phyloP scores from a whole-genome alignment of 1,284 basidiomycete species.

The Trichosporon inkin region DNA sequence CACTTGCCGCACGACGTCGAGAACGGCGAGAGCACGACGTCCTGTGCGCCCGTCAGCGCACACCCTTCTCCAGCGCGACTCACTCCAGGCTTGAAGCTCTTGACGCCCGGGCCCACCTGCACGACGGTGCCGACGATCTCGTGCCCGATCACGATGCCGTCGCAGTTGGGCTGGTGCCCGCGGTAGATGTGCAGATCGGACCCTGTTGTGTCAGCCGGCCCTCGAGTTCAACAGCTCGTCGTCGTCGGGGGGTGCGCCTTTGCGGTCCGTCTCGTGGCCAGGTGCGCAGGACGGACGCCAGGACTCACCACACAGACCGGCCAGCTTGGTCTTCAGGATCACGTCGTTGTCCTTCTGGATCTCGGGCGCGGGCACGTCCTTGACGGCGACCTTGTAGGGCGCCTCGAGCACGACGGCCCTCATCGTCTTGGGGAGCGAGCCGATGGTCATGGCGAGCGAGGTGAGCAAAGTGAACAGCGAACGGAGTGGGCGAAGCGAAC shows the following conservation, averaged over 20 bases:
- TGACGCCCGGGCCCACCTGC: constrained; percentile 64
- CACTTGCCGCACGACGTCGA: constrained; percentile 65
- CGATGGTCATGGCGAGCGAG: constrained; percentile 12
- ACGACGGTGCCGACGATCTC: constrained; percentile 78
- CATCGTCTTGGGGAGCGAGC: constrained; percentile 28
- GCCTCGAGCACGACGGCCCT: constrained; percentile 40
- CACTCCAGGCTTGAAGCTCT: constrained; percentile 61
- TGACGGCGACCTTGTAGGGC: constrained; percentile 31
- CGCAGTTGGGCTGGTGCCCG: constrained; percentile 52
- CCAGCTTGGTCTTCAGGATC: constrained; percentile 35
- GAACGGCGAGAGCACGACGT: constrained; percentile 83
- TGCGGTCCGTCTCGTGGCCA: no score
- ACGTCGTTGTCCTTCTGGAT: constrained; percentile 34
- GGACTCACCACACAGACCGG: constrained; percentile 45
- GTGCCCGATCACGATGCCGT: constrained; percentile 58
- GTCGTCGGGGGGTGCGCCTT: no score
- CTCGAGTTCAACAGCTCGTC: no score
- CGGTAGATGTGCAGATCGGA: constrained; percentile 78
- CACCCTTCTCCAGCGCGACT: not conserved
- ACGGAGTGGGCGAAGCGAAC: no score
- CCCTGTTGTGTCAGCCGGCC: constrained; percentile 57
- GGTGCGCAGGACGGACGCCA: no score
- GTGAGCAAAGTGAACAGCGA: not conserved
- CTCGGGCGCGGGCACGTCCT: constrained; percentile 34
- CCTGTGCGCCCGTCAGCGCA: constrained; percentile 29